A percentile compares a stretch with the other conserved stretches of the same genome.
Evolutionary conservation across 1,139 yeast species (phyloP).

Genomic region (Candida sp.): DNA sequence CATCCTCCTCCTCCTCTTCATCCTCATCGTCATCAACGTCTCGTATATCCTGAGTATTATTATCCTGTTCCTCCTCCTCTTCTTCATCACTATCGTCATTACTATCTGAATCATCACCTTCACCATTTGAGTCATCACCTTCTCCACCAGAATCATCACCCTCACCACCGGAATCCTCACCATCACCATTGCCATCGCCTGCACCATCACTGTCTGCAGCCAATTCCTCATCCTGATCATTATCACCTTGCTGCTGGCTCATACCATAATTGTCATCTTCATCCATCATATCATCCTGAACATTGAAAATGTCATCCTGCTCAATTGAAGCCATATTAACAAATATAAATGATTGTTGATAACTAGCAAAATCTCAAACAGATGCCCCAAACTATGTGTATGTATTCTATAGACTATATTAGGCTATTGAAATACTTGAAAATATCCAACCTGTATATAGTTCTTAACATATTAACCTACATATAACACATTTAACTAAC

Average conservation of each 20-base stretch:
- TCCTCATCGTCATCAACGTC: slow-evolving; percentile 11
- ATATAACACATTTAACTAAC: no score
- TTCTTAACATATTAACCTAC: background rate
- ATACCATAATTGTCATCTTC: slow-evolving; percentile 16
- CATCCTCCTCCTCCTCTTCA: slow-evolving; percentile 10
- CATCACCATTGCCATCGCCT: slow-evolving; percentile 19
- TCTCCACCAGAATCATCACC: slow-evolving; percentile 16
- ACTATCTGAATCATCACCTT: slow-evolving; percentile 11
- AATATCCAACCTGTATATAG: background rate
- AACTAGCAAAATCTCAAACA: no score
- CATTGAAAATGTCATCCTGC: slow-evolving; percentile 24
- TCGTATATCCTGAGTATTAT: slow-evolving; percentile 16
- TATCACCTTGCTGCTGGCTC: slow-evolving; percentile 16
- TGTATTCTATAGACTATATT: no score
- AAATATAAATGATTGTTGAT: no score
- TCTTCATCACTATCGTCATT: slow-evolving; percentile 16
- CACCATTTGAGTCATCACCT: slow-evolving; percentile 13
- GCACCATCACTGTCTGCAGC: slow-evolving; percentile 11
- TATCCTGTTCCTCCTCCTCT: slow-evolving; percentile 17
- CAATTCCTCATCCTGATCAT: slow-evolving; percentile 4
- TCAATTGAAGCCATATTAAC: slow-evolving; percentile 15
- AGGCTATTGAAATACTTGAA: no score
- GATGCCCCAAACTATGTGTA: no score
- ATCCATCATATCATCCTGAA: slow-evolving; percentile 18
- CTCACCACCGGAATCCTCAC: slow-evolving; percentile 15